A percentile compares a stretch with the other conserved stretches of the same genome.
These are phyloP conservation scores for Fusarium paranaense DNA, from an alignment of 2,329 filamentous ascomycete genomes.

Conservation along the genomic window DNA sequence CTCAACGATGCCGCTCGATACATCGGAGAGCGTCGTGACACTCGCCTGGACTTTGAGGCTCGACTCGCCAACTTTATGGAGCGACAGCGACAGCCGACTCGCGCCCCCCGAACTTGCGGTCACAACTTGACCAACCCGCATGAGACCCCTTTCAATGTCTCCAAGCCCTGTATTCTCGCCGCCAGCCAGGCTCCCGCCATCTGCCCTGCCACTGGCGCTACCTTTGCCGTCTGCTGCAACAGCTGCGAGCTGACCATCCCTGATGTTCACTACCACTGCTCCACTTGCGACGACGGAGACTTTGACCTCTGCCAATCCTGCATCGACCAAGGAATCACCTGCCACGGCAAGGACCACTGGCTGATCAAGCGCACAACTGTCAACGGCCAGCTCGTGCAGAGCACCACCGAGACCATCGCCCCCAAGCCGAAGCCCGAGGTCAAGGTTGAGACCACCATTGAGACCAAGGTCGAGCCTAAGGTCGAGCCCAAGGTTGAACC, in stretches of 20 bases:
- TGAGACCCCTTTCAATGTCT: conserved; percentile 11
- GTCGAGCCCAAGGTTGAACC: conserved; percentile 8
- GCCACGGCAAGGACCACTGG: conserved; percentile 86
- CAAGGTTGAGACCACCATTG: conserved; percentile 33
- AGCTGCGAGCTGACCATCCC: conserved; percentile 83
- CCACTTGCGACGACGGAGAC: conserved; percentile 91
- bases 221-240: conserved; percentile 94
- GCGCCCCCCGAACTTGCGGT: background rate
- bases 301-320: conserved; percentile 92
- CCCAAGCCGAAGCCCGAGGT: conserved; percentile 63
- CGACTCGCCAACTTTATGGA: conserved; percentile 45
- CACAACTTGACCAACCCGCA: conserved; percentile 1
- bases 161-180: background rate
- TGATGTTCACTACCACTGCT: conserved; percentile 92
- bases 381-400: conserved; percentile 83
- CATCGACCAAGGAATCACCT: conserved; percentile 79
- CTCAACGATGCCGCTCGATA: conserved; percentile 45
- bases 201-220: conserved; percentile 33
- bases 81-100: conserved; percentile 28
- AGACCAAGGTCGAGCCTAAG: conserved; percentile 34
- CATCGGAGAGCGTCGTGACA: conserved; percentile 36
- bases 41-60: conserved; percentile 43
- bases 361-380: conserved; percentile 90
- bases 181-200: conserved; percentile 3
- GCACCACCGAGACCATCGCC: conserved; percentile 83